Evolutionary conservation across 805 yeast genomes (phyloP), one percentile per base, ranked within the genome.

Genomic region (Starmerella vitae): DNA sequence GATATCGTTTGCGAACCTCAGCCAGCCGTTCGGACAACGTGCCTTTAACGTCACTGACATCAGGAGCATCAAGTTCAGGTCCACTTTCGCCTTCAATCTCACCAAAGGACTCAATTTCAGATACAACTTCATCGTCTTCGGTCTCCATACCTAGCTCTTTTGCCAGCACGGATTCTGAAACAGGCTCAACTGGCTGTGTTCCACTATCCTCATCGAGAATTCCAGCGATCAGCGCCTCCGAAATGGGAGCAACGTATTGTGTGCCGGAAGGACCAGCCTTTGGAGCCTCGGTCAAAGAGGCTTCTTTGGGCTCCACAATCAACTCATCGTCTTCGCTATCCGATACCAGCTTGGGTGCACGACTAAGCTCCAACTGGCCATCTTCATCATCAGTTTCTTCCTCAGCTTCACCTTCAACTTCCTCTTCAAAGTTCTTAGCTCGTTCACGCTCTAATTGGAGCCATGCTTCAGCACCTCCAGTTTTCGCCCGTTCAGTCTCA

Each of bases 401-500:
- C 15, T 26, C 33, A 15, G 33, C 34, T 7, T 45, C 45, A 25
- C 30, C 34, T 14, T 30, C 37, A 22, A 33, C 33, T 12, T 20
- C 33, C 20, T 36, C 36, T 3, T 35, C 37, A 10, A 45, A 22
- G 24, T 38, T 38, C 13, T 37, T 48, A n/a, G 48, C 50, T 9
- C 29, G 25, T 18, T 34, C 34, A 20, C 38, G 44, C 40, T 46
- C 52, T 13, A 27, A 27, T 14, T 49, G 54, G 4, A 43, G 42
- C 33, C 38, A 34, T 2, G 44, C 37, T 22, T 42, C 46, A 3
- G 37, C 46, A 12, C 44, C 46, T 12, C 34, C 46, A 1, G 41
- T 37, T 7, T 30, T 34, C 20, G 24, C 21, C 14, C 25, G 39
- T 20, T 28, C 28, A 27, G 29, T 26, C 20, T 30, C 20, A 15